These are phyloP conservation scores for Xylaria sp. DNA, from an alignment of 2,329 filamentous ascomycete species.

Conservation along the genomic window DNA sequence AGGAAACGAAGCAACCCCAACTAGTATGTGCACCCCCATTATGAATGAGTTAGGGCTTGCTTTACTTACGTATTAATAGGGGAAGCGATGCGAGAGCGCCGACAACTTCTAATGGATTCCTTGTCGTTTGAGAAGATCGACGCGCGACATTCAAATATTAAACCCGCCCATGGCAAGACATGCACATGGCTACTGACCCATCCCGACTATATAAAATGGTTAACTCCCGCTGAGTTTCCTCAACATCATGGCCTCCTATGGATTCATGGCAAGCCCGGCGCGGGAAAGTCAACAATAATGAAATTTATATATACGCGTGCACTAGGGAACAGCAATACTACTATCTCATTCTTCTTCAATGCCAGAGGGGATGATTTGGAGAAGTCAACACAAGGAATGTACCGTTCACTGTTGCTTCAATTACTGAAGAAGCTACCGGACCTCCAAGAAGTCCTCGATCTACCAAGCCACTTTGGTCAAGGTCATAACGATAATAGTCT, in stretches of 20 bases:
- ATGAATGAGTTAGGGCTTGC: not conserved
- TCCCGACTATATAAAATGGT: slow-evolving; percentile 54
- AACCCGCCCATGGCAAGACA: slow-evolving; percentile 41
- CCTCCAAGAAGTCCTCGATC: slow-evolving; percentile 47
- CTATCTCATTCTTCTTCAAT: slow-evolving; percentile 61
- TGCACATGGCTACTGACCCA: slow-evolving; percentile 52
- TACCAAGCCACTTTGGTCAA: not conserved
- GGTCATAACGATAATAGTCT: not conserved
- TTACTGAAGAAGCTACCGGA: slow-evolving; percentile 53
- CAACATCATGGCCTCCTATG: slow-evolving; percentile 54
- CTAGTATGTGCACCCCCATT: slow-evolving; percentile 11
- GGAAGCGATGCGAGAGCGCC: not conserved
- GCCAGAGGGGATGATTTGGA: slow-evolving; percentile 58
- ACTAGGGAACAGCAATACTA: slow-evolving; percentile 29
- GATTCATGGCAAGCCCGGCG: slow-evolving; percentile 58
- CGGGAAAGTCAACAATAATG: slow-evolving; percentile 59
- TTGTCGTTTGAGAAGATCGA: slow-evolving; percentile 60
- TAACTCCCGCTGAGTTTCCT: slow-evolving; percentile 40
- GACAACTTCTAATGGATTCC: slow-evolving; percentile 27
- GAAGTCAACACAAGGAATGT: slow-evolving; percentile 60
- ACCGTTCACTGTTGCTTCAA: slow-evolving; percentile 61
- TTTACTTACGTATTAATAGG: slow-evolving; percentile 31
- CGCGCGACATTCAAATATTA: slow-evolving; percentile 57
- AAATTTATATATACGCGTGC: slow-evolving; percentile 50
- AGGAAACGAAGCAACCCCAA: not conserved